These are phyloP conservation scores for Leishmania arabica DNA, from an alignment of 208 protist genomes.

Conservation along the genomic window DNA sequence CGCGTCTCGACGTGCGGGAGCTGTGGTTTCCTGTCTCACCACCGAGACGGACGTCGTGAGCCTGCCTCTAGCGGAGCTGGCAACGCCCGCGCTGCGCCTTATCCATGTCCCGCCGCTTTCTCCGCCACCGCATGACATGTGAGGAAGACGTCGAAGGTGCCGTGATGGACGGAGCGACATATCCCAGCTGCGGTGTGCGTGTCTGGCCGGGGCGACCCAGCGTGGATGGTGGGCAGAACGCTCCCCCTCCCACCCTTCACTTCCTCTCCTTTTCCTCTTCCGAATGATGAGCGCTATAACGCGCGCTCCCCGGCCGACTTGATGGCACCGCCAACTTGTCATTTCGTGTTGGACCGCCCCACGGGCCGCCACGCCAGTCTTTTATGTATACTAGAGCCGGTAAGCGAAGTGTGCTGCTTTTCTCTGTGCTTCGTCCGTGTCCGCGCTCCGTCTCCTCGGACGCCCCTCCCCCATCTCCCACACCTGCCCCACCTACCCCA, in stretches of 20 bases:
- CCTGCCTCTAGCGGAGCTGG: constrained; percentile 38
- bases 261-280: not conserved
- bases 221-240: not conserved
- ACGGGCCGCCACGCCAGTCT: not conserved
- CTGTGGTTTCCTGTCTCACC: constrained; percentile 62
- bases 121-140: not conserved
- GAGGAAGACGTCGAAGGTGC: not conserved
- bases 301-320: not conserved
- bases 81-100: constrained; percentile 33
- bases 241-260: not conserved
- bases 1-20: constrained; percentile 23
- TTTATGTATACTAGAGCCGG: not conserved
- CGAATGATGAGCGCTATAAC: not conserved
- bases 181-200: not conserved
- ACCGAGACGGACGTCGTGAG: constrained; percentile 64
- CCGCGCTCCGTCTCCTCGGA: not conserved
- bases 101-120: constrained; percentile 22
- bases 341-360: not conserved
- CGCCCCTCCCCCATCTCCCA: not conserved
- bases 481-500: not conserved
- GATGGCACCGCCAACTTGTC: not conserved
- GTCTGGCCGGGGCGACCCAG: no score
- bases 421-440: not conserved
- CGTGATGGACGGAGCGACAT: not conserved
- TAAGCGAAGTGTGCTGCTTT: not conserved